Evolutionary conservation across 345 rosid species (phyloP), one percentile per base, ranked within the genome.

Genomic region (Murraya paniculata): DNA sequence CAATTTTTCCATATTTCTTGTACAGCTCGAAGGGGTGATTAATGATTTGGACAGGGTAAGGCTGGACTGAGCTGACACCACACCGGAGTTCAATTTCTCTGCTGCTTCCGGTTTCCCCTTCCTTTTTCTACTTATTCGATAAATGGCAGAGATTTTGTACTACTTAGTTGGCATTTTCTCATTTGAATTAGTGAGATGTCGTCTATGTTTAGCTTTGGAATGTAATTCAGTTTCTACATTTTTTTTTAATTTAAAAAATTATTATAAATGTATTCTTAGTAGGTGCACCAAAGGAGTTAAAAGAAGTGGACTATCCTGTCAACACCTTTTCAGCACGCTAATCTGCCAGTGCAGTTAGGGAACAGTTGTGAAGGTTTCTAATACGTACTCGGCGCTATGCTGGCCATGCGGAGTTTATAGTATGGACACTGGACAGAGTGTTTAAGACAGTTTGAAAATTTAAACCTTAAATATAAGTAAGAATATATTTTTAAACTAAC

Each of bases 21-120:
- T 75, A 72, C 88, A 96, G 98, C 94, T 96, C 84, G 99, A 96
- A 89, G 92, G 93, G 19, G 85, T 91, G 86, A 94, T 96, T 55
- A 90, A 85, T 70, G 94, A 91, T 78, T 85, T 94, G 91, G 98
- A 94, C 80, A 84, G 91, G 76, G 72, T 91, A 81, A 88, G 87
- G 87, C 88, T 96, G 85, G 98, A 92, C 4, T 96, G 87, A 87
- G 16, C 35, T 9, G 28, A 35, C 38, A 48, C 28, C 24, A 4
- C 24, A 60, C 71, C 24, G 3, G 59, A 39, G 36, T 67, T 64
- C 21, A 19, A 64, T 24, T 24, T 59, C 25, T 73, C 60, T 67
- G 45, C 77, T 38, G 36, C 27, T 41, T 77, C 38, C 64, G 8
- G 55, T 53, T 64, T 62, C 68, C 55, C 55, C 55, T 48, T 48